Percentiles rank a stretch among this genome's conserved stretches.
Conservation (phyloP, 768 basidiomycete genomes). For the Zangia roseola region DNA sequence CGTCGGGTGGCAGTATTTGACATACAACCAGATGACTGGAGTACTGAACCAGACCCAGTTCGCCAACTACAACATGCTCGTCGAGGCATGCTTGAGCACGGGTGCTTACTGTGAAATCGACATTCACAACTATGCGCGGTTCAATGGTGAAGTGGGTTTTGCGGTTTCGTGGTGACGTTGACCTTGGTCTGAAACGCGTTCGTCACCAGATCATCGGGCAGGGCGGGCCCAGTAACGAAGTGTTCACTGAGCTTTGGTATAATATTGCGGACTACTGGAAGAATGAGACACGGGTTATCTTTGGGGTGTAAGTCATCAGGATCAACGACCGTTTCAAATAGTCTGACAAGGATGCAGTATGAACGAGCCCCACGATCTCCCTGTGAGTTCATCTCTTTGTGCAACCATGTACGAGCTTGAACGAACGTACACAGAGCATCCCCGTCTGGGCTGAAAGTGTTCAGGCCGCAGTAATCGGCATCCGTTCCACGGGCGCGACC, state of each 20-base stretch:
- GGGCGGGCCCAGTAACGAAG: constrained; percentile 54
- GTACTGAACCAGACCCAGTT: constrained; percentile 44
- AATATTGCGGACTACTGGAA: constrained; percentile 51
- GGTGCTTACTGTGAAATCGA: constrained; percentile 57
- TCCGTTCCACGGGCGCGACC: constrained; percentile 50
- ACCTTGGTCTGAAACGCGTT: not conserved
- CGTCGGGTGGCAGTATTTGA: constrained; percentile 58
- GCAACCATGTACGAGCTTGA: not conserved
- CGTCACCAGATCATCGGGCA: constrained; percentile 52
- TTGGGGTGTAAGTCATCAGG: constrained; percentile 42
- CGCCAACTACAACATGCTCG: constrained; percentile 49
- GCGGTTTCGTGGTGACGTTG: too few species aligned
- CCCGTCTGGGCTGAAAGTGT: constrained; percentile 46
- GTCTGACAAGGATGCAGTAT: constrained; percentile 39
- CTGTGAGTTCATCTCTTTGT: constrained; percentile 26
- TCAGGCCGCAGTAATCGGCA: constrained; percentile 60
- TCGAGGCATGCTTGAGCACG: constrained; percentile 38
- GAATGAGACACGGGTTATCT: constrained; percentile 40
- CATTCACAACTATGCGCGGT: constrained; percentile 62
- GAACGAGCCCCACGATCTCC: constrained; percentile 65
- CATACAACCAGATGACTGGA: constrained; percentile 37
- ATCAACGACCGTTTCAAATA: not conserved
- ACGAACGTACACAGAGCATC: constrained; percentile 31
- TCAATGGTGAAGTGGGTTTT: constrained; percentile 40
- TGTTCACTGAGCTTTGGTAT: constrained; percentile 54